phyloP scores from a whole-genome alignment of 1,284 basidiomycete species.

The Microbotryomycetes sp. region DNA sequence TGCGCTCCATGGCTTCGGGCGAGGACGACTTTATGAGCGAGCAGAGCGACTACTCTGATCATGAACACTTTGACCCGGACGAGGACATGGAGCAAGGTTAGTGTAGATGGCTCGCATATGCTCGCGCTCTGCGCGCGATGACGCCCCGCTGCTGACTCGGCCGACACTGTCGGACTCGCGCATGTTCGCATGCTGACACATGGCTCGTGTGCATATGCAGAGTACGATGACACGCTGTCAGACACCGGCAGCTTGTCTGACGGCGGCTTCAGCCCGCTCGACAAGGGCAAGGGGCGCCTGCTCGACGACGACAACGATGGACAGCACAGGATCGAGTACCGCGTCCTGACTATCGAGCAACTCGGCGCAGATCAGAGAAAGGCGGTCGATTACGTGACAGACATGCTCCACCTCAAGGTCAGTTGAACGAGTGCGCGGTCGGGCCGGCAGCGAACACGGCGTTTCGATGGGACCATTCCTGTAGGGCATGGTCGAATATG shows the following conservation, averaged over 20 bases:
- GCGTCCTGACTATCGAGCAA: slow-evolving; percentile 35
- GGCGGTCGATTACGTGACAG: slow-evolving; percentile 74
- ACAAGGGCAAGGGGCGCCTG: neutral
- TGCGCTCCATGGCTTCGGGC: neutral
- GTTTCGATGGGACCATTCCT: too few relatives aligned
- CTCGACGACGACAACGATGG: slow-evolving; percentile 11
- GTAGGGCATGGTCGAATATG: too few relatives aligned
- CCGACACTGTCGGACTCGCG: neutral
- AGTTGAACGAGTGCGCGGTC: slow-evolving; percentile 44
- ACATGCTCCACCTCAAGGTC: slow-evolving; percentile 77
- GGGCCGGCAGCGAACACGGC: slow-evolving; percentile 5
- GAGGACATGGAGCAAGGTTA: slow-evolving; percentile 6
- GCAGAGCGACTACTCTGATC: neutral
- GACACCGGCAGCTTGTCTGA: slow-evolving; percentile 20
- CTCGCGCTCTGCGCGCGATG: neutral
- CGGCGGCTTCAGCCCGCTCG: slow-evolving; percentile 22
- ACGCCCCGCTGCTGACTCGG: neutral
- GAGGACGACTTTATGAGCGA: slow-evolving; percentile 3
- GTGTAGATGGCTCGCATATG: neutral
- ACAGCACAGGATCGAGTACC: slow-evolving; percentile 43
- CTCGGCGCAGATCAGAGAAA: slow-evolving; percentile 67
- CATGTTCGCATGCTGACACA: neutral
- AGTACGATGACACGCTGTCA: slow-evolving; percentile 14
- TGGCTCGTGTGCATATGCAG: neutral
- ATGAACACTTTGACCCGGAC: slow-evolving; percentile 1